These are phyloP conservation scores for Phoenix roebelenii DNA, from an alignment of 176 grass and related monocot genomes.

Conservation along the genomic window DNA sequence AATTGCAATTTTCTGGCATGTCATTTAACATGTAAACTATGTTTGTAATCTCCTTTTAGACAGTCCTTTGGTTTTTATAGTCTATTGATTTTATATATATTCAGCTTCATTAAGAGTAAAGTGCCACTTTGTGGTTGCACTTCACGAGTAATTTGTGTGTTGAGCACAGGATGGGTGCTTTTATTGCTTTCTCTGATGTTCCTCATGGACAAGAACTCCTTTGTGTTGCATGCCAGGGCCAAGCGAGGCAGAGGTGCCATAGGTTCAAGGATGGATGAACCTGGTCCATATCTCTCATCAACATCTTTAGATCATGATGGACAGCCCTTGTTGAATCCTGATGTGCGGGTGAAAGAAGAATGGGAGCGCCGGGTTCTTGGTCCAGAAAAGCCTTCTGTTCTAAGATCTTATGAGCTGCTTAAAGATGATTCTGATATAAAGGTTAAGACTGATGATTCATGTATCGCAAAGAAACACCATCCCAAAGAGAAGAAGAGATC, in stretches of 20 bases:
- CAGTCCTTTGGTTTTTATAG: no score
- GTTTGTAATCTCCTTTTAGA: no score
- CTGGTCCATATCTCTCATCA: slow-evolving; percentile 51
- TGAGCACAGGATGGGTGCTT: neutral
- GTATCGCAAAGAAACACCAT: slow-evolving; percentile 12
- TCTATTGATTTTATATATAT: no score
- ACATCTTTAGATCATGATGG: slow-evolving; percentile 12
- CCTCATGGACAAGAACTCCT: neutral
- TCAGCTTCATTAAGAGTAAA: no score
- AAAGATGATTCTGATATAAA: slow-evolving; percentile 8
- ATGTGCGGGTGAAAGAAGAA: slow-evolving; percentile 45
- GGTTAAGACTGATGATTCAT: slow-evolving; percentile 3
- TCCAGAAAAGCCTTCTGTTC: slow-evolving; percentile 54
- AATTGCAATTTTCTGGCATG: no score
- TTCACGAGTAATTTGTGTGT: no score
- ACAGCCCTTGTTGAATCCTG: neutral
- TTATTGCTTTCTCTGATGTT: neutral
- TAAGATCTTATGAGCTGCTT: slow-evolving; percentile 18
- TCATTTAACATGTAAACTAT: no score
- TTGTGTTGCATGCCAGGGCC: slow-evolving; percentile 20
- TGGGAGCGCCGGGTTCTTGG: slow-evolving; percentile 42
- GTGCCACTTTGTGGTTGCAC: no score
- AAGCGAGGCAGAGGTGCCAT: slow-evolving; percentile 78
- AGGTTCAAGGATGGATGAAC: slow-evolving; percentile 89
- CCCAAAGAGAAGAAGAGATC: slow-evolving; percentile 9